These are phyloP conservation scores for Kandelia obovata DNA, from an alignment of 345 rosid species.

Conservation along the genomic window DNA sequence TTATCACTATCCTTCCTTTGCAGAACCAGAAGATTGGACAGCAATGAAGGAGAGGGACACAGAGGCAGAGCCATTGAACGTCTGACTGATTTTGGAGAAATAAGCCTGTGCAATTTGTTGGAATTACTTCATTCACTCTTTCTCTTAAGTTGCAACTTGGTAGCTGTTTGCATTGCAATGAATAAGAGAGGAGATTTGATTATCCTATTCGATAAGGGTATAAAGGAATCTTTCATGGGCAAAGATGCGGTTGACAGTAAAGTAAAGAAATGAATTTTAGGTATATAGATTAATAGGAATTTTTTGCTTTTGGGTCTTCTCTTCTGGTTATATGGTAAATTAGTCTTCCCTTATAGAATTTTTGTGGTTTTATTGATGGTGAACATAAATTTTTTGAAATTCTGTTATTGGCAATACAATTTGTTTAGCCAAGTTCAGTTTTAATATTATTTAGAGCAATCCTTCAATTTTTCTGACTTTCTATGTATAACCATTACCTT, in stretches of 20 bases:
- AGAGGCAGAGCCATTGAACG: conserved; percentile 76
- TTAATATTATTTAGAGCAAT: no score
- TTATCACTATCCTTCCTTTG: conserved; percentile 5
- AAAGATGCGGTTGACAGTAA: background rate
- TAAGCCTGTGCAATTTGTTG: conserved; percentile 9
- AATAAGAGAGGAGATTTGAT: conserved; percentile 16
- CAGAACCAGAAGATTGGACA: conserved; percentile 66
- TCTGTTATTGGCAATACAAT: background rate
- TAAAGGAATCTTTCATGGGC: conserved; percentile 6
- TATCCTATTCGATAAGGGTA: background rate
- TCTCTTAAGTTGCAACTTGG: conserved; percentile 16
- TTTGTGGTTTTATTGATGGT: background rate
- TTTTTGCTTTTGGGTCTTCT: background rate
- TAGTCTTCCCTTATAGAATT: background rate
- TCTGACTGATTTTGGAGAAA: conserved; percentile 32
- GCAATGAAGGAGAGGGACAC: conserved; percentile 49
- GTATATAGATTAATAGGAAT: conserved; percentile 10
- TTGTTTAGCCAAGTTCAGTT: no score
- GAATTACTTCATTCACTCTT: conserved; percentile 6
- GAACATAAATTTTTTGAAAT: background rate
- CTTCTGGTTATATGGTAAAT: background rate
- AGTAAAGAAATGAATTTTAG: conserved; percentile 9
- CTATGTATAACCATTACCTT: no score
- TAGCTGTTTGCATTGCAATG: conserved; percentile 13
- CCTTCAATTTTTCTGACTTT: no score